Evolutionary conservation across 2,329 filamentous ascomycete species (phyloP).

Genomic region (Aureobasidium pullulans): DNA sequence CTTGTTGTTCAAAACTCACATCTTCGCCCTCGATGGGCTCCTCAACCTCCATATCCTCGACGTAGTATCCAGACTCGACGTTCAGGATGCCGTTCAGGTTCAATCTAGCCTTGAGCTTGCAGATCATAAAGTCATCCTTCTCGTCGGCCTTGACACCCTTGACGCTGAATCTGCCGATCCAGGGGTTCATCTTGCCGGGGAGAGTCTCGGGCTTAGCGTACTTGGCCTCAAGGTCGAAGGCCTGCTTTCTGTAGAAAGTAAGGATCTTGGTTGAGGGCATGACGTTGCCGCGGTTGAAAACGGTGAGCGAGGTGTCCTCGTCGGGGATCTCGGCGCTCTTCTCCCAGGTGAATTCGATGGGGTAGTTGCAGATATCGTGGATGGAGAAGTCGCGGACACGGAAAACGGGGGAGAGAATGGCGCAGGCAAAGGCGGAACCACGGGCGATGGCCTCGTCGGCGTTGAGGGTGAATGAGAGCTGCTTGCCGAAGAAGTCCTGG

Average conservation of each 20-base stretch:
- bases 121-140: slow-evolving; percentile 98
- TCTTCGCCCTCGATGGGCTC: slow-evolving; percentile 75
- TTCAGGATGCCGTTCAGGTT: slow-evolving; percentile 96
- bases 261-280: slow-evolving; percentile 98
- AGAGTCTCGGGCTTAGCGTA: slow-evolving; percentile 82
- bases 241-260: slow-evolving; percentile 97
- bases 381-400: slow-evolving; percentile 96
- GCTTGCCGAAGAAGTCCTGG: slow-evolving; percentile 84
- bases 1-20: slow-evolving; percentile 25
- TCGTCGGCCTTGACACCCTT: slow-evolving; percentile 92
- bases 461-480: slow-evolving; percentile 91
- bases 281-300: slow-evolving; percentile 95
- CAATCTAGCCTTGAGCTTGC: slow-evolving; percentile 95
- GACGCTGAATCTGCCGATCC: slow-evolving; percentile 96
- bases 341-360: slow-evolving; percentile 98
- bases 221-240: slow-evolving; percentile 90
- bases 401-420: slow-evolving; percentile 95
- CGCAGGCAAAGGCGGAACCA: slow-evolving; percentile 94
- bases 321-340: slow-evolving; percentile 97
- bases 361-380: slow-evolving; percentile 96
- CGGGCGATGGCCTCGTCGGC: slow-evolving; percentile 95
- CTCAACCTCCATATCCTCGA: slow-evolving; percentile 96
- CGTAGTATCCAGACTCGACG: slow-evolving; percentile 93
- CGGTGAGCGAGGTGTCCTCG: slow-evolving; percentile 92
- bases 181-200: slow-evolving; percentile 83